Evolutionary conservation across 75 land plant genomes (phyloP).

Genomic region (Cupressus sempervirens): DNA sequence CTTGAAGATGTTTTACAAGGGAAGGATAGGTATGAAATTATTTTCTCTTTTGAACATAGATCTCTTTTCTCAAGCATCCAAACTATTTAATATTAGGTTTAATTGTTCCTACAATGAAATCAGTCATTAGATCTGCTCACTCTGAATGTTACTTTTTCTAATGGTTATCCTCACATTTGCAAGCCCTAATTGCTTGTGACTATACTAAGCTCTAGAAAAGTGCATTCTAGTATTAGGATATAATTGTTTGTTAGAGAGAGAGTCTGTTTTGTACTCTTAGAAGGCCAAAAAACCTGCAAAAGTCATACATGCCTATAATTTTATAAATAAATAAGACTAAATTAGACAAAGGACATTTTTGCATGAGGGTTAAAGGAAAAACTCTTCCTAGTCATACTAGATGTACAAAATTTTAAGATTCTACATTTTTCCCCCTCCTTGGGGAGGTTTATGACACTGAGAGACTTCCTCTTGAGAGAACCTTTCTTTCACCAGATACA

Average conservation of each 20-base stretch:
- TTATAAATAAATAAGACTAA: not conserved
- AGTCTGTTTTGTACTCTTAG: not conserved
- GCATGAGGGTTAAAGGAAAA: not conserved
- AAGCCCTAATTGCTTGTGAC: not conserved
- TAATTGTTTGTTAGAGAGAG: not conserved
- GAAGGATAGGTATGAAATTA: too few species aligned
- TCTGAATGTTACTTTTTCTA: not conserved
- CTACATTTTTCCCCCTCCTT: not conserved
- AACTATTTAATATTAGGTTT: not conserved
- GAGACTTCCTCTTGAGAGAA: too few species aligned
- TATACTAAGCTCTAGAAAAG: not conserved
- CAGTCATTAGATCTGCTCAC: not conserved
- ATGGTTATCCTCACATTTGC: not conserved
- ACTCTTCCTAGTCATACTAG: not conserved
- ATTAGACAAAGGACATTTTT: not conserved
- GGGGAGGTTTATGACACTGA: not conserved
- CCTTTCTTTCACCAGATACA: too few species aligned
- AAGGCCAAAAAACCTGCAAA: not conserved
- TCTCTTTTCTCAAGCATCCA: constrained; percentile 6
- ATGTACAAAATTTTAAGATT: not conserved
- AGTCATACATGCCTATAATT: not conserved
- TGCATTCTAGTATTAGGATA: not conserved
- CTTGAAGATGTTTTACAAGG: too few species aligned
- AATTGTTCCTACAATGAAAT: not conserved
- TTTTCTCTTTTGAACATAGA: too few species aligned